phyloP scores from a whole-genome alignment of 139 green algal genomes.

The Eudorina sp. region DNA sequence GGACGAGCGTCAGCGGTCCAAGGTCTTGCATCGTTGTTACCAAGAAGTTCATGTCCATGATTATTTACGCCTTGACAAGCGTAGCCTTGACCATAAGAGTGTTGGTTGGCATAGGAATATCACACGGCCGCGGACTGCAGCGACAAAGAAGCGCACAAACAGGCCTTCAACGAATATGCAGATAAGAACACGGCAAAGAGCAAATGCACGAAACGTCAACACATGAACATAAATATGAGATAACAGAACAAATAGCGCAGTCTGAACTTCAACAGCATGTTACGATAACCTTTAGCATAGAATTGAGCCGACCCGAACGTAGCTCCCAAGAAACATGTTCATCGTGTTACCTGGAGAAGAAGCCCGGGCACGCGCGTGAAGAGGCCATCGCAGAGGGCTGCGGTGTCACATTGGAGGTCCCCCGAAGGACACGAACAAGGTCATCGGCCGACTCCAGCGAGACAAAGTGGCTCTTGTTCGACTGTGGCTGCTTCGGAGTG shows the following conservation, averaged over 20 bases:
- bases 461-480: not conserved
- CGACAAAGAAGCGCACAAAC: not conserved
- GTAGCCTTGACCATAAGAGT: conserved; percentile 7
- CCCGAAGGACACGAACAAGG: conserved; percentile 22
- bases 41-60: too few species aligned
- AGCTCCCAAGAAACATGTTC: too few species aligned
- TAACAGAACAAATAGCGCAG: too few species aligned
- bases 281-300: too few species aligned
- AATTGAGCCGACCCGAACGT: too few species aligned
- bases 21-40: too few species aligned
- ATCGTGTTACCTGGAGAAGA: conserved; percentile 40
- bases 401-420: too few species aligned
- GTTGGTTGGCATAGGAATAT: conserved; percentile 36
- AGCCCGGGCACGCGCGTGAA: conserved; percentile 12
- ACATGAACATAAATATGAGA: too few species aligned
- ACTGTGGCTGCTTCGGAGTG: not conserved
- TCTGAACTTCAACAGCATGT: too few species aligned
- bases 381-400: not conserved
- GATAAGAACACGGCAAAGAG: too few species aligned
- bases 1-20: too few species aligned
- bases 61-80: conserved; percentile 31
- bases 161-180: not conserved
- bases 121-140: conserved; percentile 28
- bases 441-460: conserved; percentile 24
- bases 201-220: too few species aligned